Evolutionary conservation across 2,329 filamentous ascomycete genomes (phyloP), one percentile per base, ranked within the genome.

Genomic region (Cladosporium sp.): DNA sequence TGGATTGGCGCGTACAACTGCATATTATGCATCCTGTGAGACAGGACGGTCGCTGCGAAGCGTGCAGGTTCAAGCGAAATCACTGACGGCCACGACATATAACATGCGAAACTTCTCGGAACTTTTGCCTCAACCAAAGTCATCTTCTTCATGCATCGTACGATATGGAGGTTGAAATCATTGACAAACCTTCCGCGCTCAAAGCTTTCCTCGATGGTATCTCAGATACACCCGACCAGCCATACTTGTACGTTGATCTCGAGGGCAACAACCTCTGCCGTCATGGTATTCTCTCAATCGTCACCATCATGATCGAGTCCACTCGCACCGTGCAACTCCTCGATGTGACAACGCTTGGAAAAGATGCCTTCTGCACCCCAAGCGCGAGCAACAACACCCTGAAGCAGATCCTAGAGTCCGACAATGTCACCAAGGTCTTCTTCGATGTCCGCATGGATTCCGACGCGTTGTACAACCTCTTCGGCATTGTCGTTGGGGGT

Each of bases 361-460:
- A 52, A 3, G 22, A 53, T 19, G 72, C 71, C 0, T 79, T 82
- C 53, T 56, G 54, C 14, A 74, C 69, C 11, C 43, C 45, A 5
- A 46, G 32, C 14, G 9, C 34, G 1, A 57, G 58, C 19, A 63
- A 60, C 3, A 42, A 33, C 11, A 64, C 56, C 2, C 53, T 69
- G 1, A 72, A 73, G 55, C 42, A 42, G 0, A 70, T 82, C 7
- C 62, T 82, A 1, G 74, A 82, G 62, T 71, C 67, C 0, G 5
- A 56, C 0, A 8, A 43, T 0, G 73, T 49, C 10, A 64, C 66
- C 0, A 83, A 83, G 56, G 74, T 77, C 28, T 72, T 83, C 54
- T 83, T 81, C 58, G 80, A 84, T 54, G 69, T 84, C 11, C 76
- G 79, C 2, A 79, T 78, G 56, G 78, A 82, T 58, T 79, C 80